These are phyloP conservation scores for Talaromyces thailandensis DNA, from an alignment of 495 filamentous ascomycete genomes.

Conservation along the genomic window DNA sequence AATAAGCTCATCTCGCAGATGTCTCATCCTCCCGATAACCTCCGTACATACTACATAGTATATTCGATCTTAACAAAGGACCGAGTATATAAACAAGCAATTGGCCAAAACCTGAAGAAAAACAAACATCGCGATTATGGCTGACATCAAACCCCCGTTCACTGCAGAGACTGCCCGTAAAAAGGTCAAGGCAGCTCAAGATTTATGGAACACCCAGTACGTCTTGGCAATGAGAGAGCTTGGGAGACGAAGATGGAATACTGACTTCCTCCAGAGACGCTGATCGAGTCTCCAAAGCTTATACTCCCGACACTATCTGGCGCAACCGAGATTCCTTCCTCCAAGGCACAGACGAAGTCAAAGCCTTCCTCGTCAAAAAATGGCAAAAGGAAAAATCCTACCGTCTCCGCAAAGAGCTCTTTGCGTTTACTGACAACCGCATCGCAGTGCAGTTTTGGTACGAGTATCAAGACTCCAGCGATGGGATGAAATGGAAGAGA, in stretches of 20 bases:
- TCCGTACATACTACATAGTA: neutral
- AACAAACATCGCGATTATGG: slow-evolving; percentile 26
- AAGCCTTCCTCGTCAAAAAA: slow-evolving; percentile 65
- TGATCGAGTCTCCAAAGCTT: slow-evolving; percentile 54
- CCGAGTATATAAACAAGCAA: neutral
- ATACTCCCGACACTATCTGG: slow-evolving; percentile 75
- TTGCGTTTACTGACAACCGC: slow-evolving; percentile 44
- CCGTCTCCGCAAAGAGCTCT: slow-evolving; percentile 78
- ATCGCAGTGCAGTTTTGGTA: slow-evolving; percentile 95
- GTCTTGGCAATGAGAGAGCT: neutral
- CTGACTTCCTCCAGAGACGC: slow-evolving; percentile 41
- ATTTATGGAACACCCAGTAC: slow-evolving; percentile 77
- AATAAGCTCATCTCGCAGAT: neutral
- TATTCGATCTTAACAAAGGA: neutral
- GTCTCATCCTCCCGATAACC: neutral
- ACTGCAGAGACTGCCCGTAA: slow-evolving; percentile 59
- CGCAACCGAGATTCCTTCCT: slow-evolving; percentile 70
- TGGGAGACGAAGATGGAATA: neutral
- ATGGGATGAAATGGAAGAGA: slow-evolving; percentile 71
- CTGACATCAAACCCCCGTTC: slow-evolving; percentile 65
- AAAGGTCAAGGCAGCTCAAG: slow-evolving; percentile 82
- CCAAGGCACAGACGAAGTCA: slow-evolving; percentile 56
- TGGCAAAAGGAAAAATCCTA: slow-evolving; percentile 71
- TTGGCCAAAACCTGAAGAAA: neutral
- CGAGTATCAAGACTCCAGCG: slow-evolving; percentile 64